Conservation (phyloP, 208 protist genomes). For the Kentomonas sorsogonicus region DNA sequence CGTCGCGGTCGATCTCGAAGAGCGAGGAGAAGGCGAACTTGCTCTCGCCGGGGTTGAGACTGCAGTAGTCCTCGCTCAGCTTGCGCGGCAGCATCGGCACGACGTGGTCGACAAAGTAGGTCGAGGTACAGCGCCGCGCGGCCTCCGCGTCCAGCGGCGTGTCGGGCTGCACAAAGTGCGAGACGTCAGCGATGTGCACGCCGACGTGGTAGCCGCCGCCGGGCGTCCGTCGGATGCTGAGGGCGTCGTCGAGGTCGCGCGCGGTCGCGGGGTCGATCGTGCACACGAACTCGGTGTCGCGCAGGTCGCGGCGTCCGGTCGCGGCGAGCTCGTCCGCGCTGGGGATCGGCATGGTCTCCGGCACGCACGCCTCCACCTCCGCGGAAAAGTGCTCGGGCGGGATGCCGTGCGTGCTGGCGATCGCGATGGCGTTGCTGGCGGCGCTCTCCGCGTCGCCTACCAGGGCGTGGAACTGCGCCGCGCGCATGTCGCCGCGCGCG, state of each 20-base stretch:
- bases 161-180: slow-evolving; percentile 73
- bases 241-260: slow-evolving; percentile 85
- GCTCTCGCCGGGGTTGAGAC: slow-evolving; percentile 75
- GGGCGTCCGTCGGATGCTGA: slow-evolving; percentile 47
- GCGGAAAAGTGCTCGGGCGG: slow-evolving; percentile 46
- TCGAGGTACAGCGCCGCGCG: slow-evolving; percentile 59
- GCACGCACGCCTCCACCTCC: slow-evolving; percentile 65
- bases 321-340: slow-evolving; percentile 27
- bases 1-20: slow-evolving; percentile 70
- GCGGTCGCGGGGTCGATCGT: slow-evolving; percentile 87
- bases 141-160: slow-evolving; percentile 87
- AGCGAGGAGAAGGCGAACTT: slow-evolving; percentile 87
- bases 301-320: slow-evolving; percentile 61
- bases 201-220: slow-evolving; percentile 76
- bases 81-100: slow-evolving; percentile 91
- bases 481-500: slow-evolving; percentile 19
- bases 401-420: slow-evolving; percentile 37
- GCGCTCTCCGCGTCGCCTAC: slow-evolving; percentile 41
- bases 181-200: slow-evolving; percentile 95
- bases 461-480: slow-evolving; percentile 17
- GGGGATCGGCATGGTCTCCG: slow-evolving; percentile 35
- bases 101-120: slow-evolving; percentile 84
- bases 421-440: slow-evolving; percentile 37
- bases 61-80: slow-evolving; percentile 86
- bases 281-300: slow-evolving; percentile 72